Conservation (phyloP, 2,329 filamentous ascomycete species). For the Talaromyces sp. region DNA sequence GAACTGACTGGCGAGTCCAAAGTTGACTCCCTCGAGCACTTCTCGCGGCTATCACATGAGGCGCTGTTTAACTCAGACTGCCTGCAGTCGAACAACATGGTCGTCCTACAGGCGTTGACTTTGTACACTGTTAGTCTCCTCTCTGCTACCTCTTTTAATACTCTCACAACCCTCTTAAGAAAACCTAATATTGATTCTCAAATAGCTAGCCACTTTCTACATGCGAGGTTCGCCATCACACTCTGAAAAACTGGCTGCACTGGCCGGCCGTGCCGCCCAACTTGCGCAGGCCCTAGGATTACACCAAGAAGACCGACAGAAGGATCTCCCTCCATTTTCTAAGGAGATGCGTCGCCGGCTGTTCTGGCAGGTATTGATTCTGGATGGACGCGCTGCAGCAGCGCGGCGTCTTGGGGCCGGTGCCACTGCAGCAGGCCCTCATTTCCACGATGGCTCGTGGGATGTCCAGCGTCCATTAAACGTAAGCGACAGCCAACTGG, state of each 20-base stretch:
- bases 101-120: background rate
- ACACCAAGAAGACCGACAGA: background rate
- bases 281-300: background rate
- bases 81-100: background rate
- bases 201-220: background rate
- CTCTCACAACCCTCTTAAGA: background rate
- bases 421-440: background rate
- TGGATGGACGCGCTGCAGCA: background rate
- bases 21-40: background rate
- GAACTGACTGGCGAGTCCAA: background rate
- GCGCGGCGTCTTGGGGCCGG: background rate
- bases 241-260: background rate
- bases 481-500: background rate
- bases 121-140: background rate
- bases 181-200: background rate
- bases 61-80: background rate
- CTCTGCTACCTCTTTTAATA: background rate
- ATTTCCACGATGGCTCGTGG: background rate
- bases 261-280: background rate
- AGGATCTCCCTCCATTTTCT: background rate
- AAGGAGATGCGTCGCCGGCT: slow-evolving; percentile 4
- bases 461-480: background rate
- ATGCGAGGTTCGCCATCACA: background rate
- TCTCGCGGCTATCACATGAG: background rate
- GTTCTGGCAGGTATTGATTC: slow-evolving; percentile 2